Conservation (phyloP, 768 basidiomycete species). For the Chalciporus chontae region DNA sequence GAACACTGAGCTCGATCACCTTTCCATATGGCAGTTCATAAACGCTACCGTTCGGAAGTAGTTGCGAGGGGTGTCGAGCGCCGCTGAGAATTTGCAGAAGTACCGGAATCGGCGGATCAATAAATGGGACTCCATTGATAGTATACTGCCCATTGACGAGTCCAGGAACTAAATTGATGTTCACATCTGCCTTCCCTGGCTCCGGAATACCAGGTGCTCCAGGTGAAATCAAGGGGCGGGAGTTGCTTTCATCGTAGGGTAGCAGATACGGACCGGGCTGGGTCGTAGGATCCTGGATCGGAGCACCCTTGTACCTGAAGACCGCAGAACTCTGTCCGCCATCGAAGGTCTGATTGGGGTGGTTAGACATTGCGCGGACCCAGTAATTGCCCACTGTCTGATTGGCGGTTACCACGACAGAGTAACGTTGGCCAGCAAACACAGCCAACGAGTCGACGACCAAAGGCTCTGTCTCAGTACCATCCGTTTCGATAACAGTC, state of each 20-base stretch:
- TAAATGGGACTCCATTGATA: constrained; percentile 31
- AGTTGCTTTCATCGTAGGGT: constrained; percentile 34
- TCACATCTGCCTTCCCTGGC: constrained; percentile 39
- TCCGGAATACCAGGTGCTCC: constrained; percentile 31
- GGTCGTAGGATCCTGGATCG: constrained; percentile 31
- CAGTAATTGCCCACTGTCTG: constrained; percentile 37
- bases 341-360: constrained; percentile 20
- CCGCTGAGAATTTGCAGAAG: constrained; percentile 42
- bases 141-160: constrained; percentile 28
- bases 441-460: constrained; percentile 43
- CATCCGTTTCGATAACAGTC: constrained; percentile 48
- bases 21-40: constrained; percentile 40
- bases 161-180: constrained; percentile 31
- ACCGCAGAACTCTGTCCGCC: constrained; percentile 38
- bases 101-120: constrained; percentile 36
- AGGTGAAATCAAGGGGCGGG: constrained; percentile 29
- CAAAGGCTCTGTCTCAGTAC: constrained; percentile 36
- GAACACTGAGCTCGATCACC: constrained; percentile 44
- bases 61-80: constrained; percentile 27
- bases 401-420: constrained; percentile 37
- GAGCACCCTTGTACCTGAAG: constrained; percentile 40
- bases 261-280: constrained; percentile 13
- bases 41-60: constrained; percentile 42
- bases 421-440: constrained; percentile 49
- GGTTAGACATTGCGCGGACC: constrained; percentile 32